Conservation (phyloP, 1,139 yeast species). For the Geotrichum aggregatum region DNA sequence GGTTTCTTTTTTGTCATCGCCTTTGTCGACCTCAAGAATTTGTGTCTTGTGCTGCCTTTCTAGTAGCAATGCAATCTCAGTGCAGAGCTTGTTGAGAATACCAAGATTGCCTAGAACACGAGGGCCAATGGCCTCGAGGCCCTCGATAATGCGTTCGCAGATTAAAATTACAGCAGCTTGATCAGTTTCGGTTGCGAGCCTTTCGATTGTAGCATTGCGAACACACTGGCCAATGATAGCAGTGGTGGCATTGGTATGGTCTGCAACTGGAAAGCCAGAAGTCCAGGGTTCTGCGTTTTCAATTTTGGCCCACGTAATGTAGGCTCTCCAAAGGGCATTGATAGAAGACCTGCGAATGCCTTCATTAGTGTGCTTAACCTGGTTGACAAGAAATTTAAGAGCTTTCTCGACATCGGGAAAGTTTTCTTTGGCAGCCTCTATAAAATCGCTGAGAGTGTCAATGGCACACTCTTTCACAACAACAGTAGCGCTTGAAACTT, state of each 20-base stretch:
- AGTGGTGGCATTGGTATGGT: conserved; percentile 39
- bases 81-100: conserved; percentile 61
- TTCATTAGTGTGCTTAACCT: conserved; percentile 73
- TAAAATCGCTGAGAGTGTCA: conserved; percentile 85
- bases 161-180: conserved; percentile 71
- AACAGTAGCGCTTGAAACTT: conserved; percentile 91
- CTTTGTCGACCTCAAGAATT: conserved; percentile 54
- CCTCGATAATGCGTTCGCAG: conserved; percentile 69
- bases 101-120: conserved; percentile 58
- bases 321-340: conserved; percentile 76
- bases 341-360: conserved; percentile 90
- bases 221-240: conserved; percentile 60
- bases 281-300: conserved; percentile 50
- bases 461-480: conserved; percentile 97
- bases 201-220: conserved; percentile 59
- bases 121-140: conserved; percentile 70
- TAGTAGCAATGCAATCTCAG: conserved; percentile 64
- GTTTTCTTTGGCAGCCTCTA: conserved; percentile 75
- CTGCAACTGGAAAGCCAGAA: conserved; percentile 61
- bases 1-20: conserved; percentile 50
- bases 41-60: conserved; percentile 83
- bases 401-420: conserved; percentile 78
- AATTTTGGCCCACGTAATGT: conserved; percentile 59
- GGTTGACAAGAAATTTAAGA: conserved; percentile 60
- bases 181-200: conserved; percentile 76